Base-by-base conservation (phyloP, 305 asterid species). In the Ajuga reptans region DNA sequence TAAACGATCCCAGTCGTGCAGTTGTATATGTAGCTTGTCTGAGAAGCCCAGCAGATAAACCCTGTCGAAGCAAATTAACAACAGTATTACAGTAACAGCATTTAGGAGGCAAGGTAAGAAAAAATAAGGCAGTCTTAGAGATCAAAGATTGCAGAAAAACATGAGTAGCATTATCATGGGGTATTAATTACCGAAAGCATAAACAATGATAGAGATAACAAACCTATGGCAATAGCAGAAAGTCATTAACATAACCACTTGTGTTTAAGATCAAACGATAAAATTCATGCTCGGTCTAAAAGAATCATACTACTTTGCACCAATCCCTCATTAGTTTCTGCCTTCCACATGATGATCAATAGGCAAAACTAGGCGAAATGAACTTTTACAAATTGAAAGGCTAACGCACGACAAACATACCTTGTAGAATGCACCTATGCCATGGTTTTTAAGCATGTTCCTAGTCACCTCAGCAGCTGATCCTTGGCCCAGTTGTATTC, bases 401-500 rank as follows among this genome's bases (percentile, higher is more conserved):
- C 27, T 2, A 29, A 68, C 4, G 3, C n/a, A 3, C 10, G 41
- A 11, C 29, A 61, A 17, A 76, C 83, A 66, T 64, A 93, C 97
- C 89, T 93, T 90, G 83, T 90, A 93, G 71, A 90, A 89, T 52
- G 95, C 94, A 68, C 91, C 89, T 45, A 84, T 9, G 9, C 97
- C 99, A 9, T 93, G 96, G 61, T 87, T 89, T 67, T 87, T 87
- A 33, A 93, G 84, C 99, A 93, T 90, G 80, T 10, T 83, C 75
- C 66, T 85, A 6, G 97, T 77, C 65, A 93, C 91, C 1, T 64
- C 81, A 42, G 6, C 87, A 16, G 96, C 97, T 72, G 97, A 93
- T 77, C 99, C 97, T 73, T 93, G 96, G 39, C 99, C 97, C 85
- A 93, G 77, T 66, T 93, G 97, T 70, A 93, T 93, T 76, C 96